Conservation (phyloP, 192 early-diverging fungal species). For the Mortierella claussenii region DNA sequence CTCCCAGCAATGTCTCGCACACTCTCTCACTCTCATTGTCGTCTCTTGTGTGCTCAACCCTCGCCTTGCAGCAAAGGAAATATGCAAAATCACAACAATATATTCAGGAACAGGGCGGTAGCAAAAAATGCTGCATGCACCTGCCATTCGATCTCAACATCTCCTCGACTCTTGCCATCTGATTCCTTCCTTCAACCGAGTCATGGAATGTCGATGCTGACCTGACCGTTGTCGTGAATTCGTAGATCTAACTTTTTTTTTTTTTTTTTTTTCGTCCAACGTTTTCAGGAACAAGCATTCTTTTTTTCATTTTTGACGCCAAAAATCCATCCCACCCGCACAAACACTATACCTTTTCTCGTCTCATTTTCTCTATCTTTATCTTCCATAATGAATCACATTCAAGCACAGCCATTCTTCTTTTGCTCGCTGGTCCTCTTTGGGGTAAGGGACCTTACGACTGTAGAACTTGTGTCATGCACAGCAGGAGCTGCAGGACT, state of each 20-base stretch:
- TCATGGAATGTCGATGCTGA: background rate
- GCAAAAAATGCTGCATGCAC: no score
- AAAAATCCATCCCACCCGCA: background rate
- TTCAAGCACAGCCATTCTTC: conserved; percentile 41
- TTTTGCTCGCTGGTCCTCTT: conserved; percentile 43
- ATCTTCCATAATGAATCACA: conserved; percentile 23
- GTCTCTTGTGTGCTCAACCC: background rate
- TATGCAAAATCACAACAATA: no score
- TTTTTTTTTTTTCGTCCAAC: background rate
- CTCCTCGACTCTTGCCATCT: no score
- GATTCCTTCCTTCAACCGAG: background rate
- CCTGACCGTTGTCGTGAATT: background rate
- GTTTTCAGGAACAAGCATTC: background rate
- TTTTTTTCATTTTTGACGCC: no score
- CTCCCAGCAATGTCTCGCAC: no score
- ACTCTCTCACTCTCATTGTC: background rate
- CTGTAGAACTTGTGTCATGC: no score
- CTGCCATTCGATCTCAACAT: no score
- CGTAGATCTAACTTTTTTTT: background rate
- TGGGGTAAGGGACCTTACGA: no score
- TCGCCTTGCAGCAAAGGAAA: no score
- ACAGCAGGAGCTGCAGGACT: no score
- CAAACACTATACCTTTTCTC: background rate
- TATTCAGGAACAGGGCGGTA: no score
- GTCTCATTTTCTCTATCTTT: background rate